Evolutionary conservation across 2,329 filamentous ascomycete genomes (phyloP).

Genomic region (Ascochyta pisi): DNA sequence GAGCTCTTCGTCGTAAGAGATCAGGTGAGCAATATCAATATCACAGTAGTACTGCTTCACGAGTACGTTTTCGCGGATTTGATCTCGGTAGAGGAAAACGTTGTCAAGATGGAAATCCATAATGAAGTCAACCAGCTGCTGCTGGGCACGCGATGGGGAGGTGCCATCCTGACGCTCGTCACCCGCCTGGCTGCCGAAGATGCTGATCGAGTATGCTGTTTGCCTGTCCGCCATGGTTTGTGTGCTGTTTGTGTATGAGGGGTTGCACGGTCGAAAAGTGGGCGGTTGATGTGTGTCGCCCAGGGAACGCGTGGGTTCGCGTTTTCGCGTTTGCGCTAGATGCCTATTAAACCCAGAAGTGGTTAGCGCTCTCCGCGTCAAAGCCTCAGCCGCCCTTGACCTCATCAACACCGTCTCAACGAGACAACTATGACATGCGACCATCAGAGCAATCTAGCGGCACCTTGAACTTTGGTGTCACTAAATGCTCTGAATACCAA

Average conservation of each 20-base stretch:
- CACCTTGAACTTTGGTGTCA: background rate
- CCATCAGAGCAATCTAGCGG: background rate
- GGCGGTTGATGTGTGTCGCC: constrained; percentile 29
- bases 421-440: background rate
- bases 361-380: constrained; percentile 8
- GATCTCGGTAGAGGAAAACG: constrained; percentile 94
- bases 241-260: constrained; percentile 21
- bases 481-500: too few relatives aligned
- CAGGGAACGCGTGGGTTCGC: constrained; percentile 26
- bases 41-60: constrained; percentile 96
- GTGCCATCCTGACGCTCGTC: constrained; percentile 42
- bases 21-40: constrained; percentile 92
- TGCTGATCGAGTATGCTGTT: constrained; percentile 83
- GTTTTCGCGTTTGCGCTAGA: constrained; percentile 18
- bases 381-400: background rate
- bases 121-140: constrained; percentile 86
- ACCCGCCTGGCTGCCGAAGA: constrained; percentile 64
- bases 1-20: constrained; percentile 94
- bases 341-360: constrained; percentile 12
- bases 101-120: constrained; percentile 94
- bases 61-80: constrained; percentile 92
- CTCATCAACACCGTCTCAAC: background rate
- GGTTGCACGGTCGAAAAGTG: constrained; percentile 17
- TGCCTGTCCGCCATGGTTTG: constrained; percentile 68
- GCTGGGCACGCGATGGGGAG: constrained; percentile 63